Percentiles rank a stretch among this genome's conserved stretches.
phyloP scores from a whole-genome alignment of 2,329 filamentous ascomycete genomes.

The Gremmenia infestans region DNA sequence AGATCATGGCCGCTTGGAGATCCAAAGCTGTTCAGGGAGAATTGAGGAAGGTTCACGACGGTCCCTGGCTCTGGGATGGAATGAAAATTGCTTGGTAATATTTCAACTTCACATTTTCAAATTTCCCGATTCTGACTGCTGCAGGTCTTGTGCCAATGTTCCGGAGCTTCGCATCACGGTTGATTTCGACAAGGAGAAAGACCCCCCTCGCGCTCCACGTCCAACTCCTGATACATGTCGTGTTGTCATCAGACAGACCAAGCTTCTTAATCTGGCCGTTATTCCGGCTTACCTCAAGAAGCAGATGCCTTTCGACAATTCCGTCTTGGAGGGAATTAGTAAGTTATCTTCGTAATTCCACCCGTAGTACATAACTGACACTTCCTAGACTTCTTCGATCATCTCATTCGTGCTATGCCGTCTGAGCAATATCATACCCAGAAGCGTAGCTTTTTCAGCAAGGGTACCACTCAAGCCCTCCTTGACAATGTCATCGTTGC shows the following conservation, averaged over 20 bases:
- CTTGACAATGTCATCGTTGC: slow-evolving; percentile 69
- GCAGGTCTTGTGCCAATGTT: slow-evolving; percentile 34
- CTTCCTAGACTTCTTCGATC: slow-evolving; percentile 70
- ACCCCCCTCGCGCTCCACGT: slow-evolving; percentile 17
- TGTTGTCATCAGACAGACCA: slow-evolving; percentile 59
- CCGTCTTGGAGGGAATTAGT: slow-evolving; percentile 75
- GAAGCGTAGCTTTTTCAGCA: slow-evolving; percentile 74
- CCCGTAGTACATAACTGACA: background rate
- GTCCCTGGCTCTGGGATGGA: slow-evolving; percentile 70
- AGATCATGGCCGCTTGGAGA: slow-evolving; percentile 74
- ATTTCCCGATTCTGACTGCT: slow-evolving; percentile 5
- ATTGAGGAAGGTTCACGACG: slow-evolving; percentile 41
- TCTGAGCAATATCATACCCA: slow-evolving; percentile 62
- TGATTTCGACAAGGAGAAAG: slow-evolving; percentile 66
- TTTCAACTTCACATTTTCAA: background rate
- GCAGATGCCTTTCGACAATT: slow-evolving; percentile 54
- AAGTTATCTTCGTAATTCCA: slow-evolving; percentile 26
- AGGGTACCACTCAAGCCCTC: slow-evolving; percentile 16
- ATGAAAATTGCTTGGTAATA: slow-evolving; percentile 79
- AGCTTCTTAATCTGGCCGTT: slow-evolving; percentile 60
- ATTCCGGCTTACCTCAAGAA: slow-evolving; percentile 63
- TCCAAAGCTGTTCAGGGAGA: slow-evolving; percentile 53
- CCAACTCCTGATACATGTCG: slow-evolving; percentile 44
- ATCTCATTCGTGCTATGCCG: slow-evolving; percentile 77
- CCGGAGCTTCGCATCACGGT: slow-evolving; percentile 54